phyloP scores from a whole-genome alignment of 345 rosid species.

The Eucalyptus cloeziana region DNA sequence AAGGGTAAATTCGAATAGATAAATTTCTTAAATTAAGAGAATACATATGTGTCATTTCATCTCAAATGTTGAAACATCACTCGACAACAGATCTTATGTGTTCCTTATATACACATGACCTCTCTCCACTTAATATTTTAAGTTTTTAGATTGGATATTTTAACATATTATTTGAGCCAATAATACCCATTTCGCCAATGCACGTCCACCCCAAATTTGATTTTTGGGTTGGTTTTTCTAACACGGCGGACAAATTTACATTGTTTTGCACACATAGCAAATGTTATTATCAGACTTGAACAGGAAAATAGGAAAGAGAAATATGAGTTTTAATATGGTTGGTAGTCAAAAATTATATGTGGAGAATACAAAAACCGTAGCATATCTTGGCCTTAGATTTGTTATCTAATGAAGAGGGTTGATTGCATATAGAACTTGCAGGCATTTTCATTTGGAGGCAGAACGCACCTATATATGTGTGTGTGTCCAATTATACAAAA shows the following conservation, averaged over 20 bases:
- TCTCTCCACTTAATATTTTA: neutral
- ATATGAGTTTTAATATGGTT: neutral
- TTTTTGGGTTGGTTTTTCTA: neutral
- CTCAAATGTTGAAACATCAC: neutral
- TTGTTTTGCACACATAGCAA: neutral
- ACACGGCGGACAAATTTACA: accelerated
- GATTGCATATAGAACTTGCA: neutral
- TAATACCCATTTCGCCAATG: neutral
- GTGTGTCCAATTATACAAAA: neutral
- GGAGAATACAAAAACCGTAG: neutral
- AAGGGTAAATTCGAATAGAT: neutral
- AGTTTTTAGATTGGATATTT: neutral
- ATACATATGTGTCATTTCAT: neutral
- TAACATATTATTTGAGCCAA: neutral
- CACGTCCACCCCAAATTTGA: neutral
- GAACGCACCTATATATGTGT: too few species aligned
- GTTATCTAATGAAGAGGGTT: neutral
- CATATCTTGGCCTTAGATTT: neutral
- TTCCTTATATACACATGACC: neutral
- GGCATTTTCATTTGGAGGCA: neutral
- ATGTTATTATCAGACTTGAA: neutral
- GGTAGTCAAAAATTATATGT: neutral
- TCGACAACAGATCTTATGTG: neutral
- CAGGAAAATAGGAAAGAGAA: neutral
- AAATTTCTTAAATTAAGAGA: neutral